These are phyloP conservation scores for Pichia heedii DNA, from an alignment of 805 yeast genomes.

Conservation along the genomic window DNA sequence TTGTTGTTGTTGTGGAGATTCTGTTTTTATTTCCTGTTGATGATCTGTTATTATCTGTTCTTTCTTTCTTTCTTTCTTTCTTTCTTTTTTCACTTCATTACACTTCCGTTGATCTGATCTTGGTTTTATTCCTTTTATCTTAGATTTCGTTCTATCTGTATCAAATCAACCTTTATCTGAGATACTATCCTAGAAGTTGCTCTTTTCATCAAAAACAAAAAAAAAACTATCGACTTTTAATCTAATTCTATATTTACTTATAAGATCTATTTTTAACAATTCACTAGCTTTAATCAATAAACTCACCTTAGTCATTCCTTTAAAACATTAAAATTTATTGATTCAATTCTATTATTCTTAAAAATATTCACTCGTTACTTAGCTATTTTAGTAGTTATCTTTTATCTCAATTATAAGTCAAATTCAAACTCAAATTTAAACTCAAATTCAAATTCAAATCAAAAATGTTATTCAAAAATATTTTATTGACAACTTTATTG, in stretches of 20 bases:
- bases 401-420: no score
- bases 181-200: not conserved
- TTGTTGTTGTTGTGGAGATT: not conserved
- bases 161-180: not conserved
- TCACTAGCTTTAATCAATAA: conserved; percentile 10
- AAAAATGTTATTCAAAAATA: conserved; percentile 21
- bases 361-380: not conserved
- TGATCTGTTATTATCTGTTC: not conserved
- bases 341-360: not conserved
- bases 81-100: not conserved
- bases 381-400: no score
- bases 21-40: not conserved
- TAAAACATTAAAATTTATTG: conserved; percentile 7
- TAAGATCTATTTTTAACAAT: not conserved
- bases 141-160: not conserved
- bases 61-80: not conserved
- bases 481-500: conserved; percentile 20
- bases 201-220: not conserved
- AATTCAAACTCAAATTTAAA: not conserved
- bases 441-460: not conserved
- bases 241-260: not conserved
- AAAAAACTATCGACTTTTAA: not conserved
- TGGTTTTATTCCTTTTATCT: not conserved
- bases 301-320: conserved; percentile 27
- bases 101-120: not conserved